Percentiles rank a stretch among this genome's conserved stretches.
phyloP scores from a whole-genome alignment of 2,329 filamentous ascomycete genomes.

The Zymoseptoria passerinii region DNA sequence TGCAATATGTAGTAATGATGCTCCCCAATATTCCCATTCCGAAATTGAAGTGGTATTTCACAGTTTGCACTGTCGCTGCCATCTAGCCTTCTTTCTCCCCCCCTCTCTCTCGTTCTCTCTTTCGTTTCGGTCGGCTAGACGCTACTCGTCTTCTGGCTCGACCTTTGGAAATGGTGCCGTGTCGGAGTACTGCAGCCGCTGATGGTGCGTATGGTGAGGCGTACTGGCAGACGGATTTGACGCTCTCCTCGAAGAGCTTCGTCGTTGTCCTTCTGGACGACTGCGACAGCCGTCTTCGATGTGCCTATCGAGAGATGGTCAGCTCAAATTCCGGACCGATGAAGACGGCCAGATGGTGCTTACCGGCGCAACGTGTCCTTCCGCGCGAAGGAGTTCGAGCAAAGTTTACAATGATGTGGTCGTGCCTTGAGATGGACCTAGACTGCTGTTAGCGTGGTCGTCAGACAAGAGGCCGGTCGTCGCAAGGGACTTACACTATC shows the following conservation, averaged over 20 bases:
- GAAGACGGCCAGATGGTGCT: slow-evolving; percentile 19
- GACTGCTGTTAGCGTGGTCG: slow-evolving; percentile 20
- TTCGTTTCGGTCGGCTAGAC: background rate
- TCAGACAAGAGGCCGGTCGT: slow-evolving; percentile 38
- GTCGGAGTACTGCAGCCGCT: background rate
- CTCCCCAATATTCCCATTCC: background rate
- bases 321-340: background rate
- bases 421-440: slow-evolving; percentile 66
- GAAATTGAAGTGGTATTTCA: background rate
- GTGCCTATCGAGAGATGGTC: slow-evolving; percentile 46
- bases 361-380: slow-evolving; percentile 78
- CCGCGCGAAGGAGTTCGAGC: slow-evolving; percentile 62
- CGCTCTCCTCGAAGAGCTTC: background rate
- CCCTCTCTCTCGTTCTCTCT: background rate
- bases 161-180: background rate
- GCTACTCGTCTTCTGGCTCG: background rate
- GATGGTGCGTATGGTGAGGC: background rate
- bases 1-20: background rate
- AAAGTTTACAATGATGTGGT: slow-evolving; percentile 62
- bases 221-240: background rate
- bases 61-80: background rate
- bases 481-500: slow-evolving; percentile 39
- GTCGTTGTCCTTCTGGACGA: slow-evolving; percentile 33
- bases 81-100: background rate
- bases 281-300: slow-evolving; percentile 69